Conservation (phyloP, 2,329 filamentous ascomycete genomes). For the Colletotrichum costaricense region DNA sequence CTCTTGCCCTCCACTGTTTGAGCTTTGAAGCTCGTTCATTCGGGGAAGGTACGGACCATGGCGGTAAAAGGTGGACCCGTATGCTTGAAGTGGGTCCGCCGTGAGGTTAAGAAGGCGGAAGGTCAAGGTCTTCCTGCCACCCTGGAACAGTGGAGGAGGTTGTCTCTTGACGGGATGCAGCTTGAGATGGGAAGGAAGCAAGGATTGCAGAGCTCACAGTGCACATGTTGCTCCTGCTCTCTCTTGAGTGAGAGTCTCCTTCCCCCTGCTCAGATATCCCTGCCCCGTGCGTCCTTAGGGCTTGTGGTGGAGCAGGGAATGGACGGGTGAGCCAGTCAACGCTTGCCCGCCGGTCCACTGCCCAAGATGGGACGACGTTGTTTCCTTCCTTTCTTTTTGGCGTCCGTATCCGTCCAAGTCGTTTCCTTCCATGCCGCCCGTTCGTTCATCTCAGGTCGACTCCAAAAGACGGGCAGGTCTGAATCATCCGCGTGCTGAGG, state of each 20-base stretch:
- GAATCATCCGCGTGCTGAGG: background rate
- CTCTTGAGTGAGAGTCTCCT: background rate
- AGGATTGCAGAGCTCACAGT: constrained; percentile 3
- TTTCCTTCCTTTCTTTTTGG: constrained; percentile 21
- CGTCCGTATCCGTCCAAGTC: constrained; percentile 12
- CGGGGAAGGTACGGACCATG: constrained; percentile 19
- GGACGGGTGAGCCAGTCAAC: constrained; percentile 28
- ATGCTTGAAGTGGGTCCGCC: background rate
- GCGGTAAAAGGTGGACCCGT: constrained; percentile 12
- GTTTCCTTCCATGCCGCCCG: constrained; percentile 3
- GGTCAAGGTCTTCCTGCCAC: background rate
- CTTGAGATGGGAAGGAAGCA: background rate
- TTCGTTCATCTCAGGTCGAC: background rate
- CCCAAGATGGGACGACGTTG: constrained; percentile 35
- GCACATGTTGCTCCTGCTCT: background rate
- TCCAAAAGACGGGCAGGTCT: background rate
- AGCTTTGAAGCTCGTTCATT: constrained; percentile 20
- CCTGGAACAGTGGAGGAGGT: background rate
- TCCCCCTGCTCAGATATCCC: background rate
- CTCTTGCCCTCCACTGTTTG: constrained; percentile 5
- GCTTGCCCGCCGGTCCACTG: constrained; percentile 25
- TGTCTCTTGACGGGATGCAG: background rate
- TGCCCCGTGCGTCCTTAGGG: background rate
- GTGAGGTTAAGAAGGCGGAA: background rate
- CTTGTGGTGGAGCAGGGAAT: constrained; percentile 4